These are phyloP conservation scores for Acanthamoeba pearcei DNA, from an alignment of 208 protist genomes.

Conservation along the genomic window DNA sequence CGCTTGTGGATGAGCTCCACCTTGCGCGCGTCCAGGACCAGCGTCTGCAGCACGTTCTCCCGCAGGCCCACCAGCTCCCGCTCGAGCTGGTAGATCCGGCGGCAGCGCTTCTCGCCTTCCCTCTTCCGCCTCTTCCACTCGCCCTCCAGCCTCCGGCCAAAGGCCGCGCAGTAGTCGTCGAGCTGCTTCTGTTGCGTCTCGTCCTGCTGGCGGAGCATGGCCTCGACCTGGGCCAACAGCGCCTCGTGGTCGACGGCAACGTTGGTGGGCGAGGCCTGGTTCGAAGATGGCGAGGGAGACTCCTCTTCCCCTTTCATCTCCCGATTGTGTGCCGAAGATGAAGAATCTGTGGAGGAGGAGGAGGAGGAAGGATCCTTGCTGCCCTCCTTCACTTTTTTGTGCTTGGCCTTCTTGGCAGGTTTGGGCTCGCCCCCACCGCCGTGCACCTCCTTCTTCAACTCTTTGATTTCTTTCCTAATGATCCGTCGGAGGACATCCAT, in stretches of 20 bases:
- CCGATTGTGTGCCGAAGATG: neutral
- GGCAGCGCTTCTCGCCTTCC: neutral
- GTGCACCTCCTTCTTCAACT: constrained; percentile 5
- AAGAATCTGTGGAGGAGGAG: neutral
- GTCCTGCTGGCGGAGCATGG: neutral
- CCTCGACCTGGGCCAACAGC: neutral
- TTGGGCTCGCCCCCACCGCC: neutral
- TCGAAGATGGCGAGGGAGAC: neutral
- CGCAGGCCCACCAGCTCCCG: constrained; percentile 17
- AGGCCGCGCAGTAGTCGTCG: neutral
- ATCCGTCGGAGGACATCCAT: constrained; percentile 5
- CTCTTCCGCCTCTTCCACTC: neutral
- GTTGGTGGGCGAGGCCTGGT: neutral
- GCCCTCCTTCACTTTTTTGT: neutral
- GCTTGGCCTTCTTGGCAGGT: neutral
- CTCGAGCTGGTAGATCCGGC: constrained; percentile 17
- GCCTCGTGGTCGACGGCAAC: neutral
- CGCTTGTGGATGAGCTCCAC: constrained; percentile 34
- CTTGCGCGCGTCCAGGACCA: constrained; percentile 30
- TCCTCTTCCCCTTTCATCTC: neutral
- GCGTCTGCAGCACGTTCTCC: constrained; percentile 47
- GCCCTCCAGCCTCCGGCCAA: neutral
- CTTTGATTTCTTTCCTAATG: constrained; percentile 28
- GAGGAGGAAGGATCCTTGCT: neutral
- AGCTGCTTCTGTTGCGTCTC: constrained; percentile 4